Conservation (phyloP, 768 basidiomycete species). For the Hirschioporus abietinus region DNA sequence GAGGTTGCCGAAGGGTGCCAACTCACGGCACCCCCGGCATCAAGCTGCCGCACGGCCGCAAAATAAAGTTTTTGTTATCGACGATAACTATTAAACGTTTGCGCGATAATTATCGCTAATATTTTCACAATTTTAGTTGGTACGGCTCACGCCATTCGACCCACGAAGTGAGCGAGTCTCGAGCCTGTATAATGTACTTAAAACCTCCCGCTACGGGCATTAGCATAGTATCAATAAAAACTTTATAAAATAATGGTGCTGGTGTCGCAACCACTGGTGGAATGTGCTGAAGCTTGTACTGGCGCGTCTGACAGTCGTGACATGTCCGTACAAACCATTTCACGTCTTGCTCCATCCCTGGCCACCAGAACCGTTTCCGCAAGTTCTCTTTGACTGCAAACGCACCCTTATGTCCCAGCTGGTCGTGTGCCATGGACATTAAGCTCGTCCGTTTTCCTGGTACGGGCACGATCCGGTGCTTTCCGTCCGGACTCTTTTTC, state of each 20-base stretch:
- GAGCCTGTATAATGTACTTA: slow-evolving; percentile 28
- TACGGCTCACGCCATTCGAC: too few relatives aligned
- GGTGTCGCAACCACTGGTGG: slow-evolving; percentile 17
- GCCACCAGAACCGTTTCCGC: slow-evolving; percentile 25
- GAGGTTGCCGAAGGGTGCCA: too few relatives aligned
- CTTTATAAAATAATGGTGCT: slow-evolving; percentile 18
- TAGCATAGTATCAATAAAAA: slow-evolving; percentile 11
- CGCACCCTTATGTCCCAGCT: slow-evolving; percentile 17
- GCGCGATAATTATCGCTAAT: too few relatives aligned
- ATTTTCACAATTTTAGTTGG: too few relatives aligned
- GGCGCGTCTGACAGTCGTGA: slow-evolving; percentile 8
- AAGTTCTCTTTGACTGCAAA: slow-evolving; percentile 14
- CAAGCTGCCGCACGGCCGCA: too few relatives aligned
- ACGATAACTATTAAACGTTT: too few relatives aligned
- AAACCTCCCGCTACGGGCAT: slow-evolving; percentile 14
- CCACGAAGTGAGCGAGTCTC: slow-evolving; percentile 17
- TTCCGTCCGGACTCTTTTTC: slow-evolving; percentile 10
- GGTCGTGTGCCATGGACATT: slow-evolving; percentile 16
- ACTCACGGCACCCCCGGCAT: too few relatives aligned
- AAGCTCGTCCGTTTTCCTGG: slow-evolving; percentile 3
- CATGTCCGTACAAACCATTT: slow-evolving; percentile 23
- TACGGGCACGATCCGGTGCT: slow-evolving; percentile 16
- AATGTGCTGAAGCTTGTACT: slow-evolving; percentile 3
- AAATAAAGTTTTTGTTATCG: too few relatives aligned
- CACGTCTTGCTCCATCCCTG: slow-evolving; percentile 22